phyloP scores from a whole-genome alignment of 2,329 filamentous ascomycete genomes.

The Penicillium sp. region DNA sequence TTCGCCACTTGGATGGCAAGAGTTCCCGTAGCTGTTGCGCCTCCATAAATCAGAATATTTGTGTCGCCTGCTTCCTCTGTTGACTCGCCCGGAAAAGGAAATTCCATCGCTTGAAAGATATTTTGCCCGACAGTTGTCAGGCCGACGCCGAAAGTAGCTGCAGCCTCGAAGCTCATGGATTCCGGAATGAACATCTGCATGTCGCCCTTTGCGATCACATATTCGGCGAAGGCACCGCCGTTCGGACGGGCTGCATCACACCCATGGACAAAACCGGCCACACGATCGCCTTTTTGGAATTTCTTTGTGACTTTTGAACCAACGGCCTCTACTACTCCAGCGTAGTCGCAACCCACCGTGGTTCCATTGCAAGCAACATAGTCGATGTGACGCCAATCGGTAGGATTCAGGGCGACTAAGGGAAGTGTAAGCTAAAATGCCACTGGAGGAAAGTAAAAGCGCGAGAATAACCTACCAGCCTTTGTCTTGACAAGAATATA shows the following conservation, averaged over 20 bases:
- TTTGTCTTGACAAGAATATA: constrained; percentile 49
- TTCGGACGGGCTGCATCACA: constrained; percentile 34
- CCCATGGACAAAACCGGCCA: constrained; percentile 49
- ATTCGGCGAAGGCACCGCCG: constrained; percentile 51
- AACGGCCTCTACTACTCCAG: constrained; percentile 42
- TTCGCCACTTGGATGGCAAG: constrained; percentile 40
- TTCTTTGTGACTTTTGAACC: constrained; percentile 21
- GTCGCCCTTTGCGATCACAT: constrained; percentile 48
- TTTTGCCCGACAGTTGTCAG: constrained; percentile 49
- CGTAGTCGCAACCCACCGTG: constrained; percentile 47
- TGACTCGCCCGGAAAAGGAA: constrained; percentile 21
- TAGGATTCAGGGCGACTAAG: constrained; percentile 49
- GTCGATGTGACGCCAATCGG: constrained; percentile 35
- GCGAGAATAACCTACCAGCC: constrained; percentile 8
- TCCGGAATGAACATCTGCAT: constrained; percentile 45
- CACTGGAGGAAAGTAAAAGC: not conserved
- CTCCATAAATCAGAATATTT: constrained; percentile 31
- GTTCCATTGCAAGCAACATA: constrained; percentile 30
- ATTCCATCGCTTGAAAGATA: constrained; percentile 29
- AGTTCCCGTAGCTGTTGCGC: constrained; percentile 34
- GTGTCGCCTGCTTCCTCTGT: constrained; percentile 1
- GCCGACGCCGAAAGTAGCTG: constrained; percentile 48
- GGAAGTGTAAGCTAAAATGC: constrained; percentile 34
- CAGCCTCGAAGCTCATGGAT: constrained; percentile 46
- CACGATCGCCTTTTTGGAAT: constrained; percentile 48